Evolutionary conservation across 495 filamentous ascomycete species (phyloP).

Genomic region (Penicillium pancosmium): DNA sequence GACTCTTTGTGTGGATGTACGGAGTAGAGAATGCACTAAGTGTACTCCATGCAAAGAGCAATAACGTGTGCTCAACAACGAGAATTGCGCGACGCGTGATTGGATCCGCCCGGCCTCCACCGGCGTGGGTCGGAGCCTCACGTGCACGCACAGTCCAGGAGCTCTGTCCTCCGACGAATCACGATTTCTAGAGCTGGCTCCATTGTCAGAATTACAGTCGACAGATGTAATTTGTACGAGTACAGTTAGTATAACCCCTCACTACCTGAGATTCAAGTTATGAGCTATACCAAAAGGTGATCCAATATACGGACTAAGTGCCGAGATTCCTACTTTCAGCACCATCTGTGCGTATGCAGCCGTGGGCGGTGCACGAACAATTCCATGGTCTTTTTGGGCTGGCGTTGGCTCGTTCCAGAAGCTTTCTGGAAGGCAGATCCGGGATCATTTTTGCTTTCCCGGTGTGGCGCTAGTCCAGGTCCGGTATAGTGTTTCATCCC

Average conservation of each 20-base stretch:
- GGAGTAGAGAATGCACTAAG: not conserved
- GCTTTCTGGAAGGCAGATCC: slow-evolving; percentile 32
- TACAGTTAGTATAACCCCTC: too few relatives aligned
- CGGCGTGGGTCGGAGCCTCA: slow-evolving; percentile 21
- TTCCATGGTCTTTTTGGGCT: slow-evolving; percentile 17
- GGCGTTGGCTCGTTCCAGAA: slow-evolving; percentile 22
- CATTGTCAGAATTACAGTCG: not conserved
- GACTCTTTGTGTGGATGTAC: not conserved
- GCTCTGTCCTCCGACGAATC: slow-evolving; percentile 37
- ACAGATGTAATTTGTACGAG: not conserved
- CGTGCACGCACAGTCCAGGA: slow-evolving; percentile 25
- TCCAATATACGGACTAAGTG: not conserved
- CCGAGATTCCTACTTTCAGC: not conserved
- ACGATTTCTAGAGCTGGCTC: not conserved
- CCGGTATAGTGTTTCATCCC: not conserved
- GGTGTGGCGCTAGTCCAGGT: slow-evolving; percentile 3
- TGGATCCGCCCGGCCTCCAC: slow-evolving; percentile 13
- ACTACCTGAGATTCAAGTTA: too few relatives aligned
- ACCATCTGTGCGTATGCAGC: not conserved
- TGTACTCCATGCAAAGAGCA: not conserved
- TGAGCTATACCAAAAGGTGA: too few relatives aligned
- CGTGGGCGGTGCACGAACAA: slow-evolving; percentile 6
- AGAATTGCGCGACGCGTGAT: slow-evolving; percentile 16
- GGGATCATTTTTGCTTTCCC: slow-evolving; percentile 14
- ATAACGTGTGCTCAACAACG: not conserved